Evolutionary conservation across 2,329 filamentous ascomycete species (phyloP).

Genomic region (Talaromyces sp.): DNA sequence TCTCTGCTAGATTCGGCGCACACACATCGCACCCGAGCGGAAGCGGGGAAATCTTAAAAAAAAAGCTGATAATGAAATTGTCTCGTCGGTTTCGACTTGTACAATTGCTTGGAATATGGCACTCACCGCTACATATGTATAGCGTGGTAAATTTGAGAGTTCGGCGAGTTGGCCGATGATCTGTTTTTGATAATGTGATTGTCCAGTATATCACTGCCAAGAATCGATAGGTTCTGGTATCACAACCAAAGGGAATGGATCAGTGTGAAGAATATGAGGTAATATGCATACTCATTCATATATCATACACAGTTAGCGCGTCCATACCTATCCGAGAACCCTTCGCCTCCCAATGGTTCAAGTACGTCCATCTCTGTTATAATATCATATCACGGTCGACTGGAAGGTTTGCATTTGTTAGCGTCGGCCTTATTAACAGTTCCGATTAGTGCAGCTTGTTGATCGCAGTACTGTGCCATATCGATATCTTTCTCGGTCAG

Average conservation of each 20-base stretch:
- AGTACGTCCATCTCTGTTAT: too few species aligned
- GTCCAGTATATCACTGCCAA: background rate
- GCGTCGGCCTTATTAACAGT: slow-evolving; percentile 25
- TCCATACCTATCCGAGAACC: background rate
- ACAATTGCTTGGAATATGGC: background rate
- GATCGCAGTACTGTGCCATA: slow-evolving; percentile 38
- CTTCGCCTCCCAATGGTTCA: background rate
- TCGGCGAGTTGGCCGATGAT: background rate
- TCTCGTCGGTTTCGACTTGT: too few species aligned
- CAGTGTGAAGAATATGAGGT: background rate
- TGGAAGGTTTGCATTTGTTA: slow-evolving; percentile 12
- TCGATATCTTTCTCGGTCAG: slow-evolving; percentile 36
- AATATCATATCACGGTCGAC: background rate
- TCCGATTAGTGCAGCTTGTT: slow-evolving; percentile 34
- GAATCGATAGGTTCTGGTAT: background rate
- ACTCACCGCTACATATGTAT: background rate
- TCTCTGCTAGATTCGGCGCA: background rate
- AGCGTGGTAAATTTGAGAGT: background rate
- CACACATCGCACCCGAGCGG: background rate
- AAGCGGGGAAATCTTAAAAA: background rate
- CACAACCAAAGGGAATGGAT: background rate
- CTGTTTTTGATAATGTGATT: too few species aligned
- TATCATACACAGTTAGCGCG: background rate
- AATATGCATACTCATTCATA: slow-evolving; percentile 1
- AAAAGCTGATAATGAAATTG: too few species aligned